Percentiles rank a stretch among this genome's conserved stretches.
phyloP scores from a whole-genome alignment of 495 filamentous ascomycete genomes.

The Trichoderma orchidacearum region DNA sequence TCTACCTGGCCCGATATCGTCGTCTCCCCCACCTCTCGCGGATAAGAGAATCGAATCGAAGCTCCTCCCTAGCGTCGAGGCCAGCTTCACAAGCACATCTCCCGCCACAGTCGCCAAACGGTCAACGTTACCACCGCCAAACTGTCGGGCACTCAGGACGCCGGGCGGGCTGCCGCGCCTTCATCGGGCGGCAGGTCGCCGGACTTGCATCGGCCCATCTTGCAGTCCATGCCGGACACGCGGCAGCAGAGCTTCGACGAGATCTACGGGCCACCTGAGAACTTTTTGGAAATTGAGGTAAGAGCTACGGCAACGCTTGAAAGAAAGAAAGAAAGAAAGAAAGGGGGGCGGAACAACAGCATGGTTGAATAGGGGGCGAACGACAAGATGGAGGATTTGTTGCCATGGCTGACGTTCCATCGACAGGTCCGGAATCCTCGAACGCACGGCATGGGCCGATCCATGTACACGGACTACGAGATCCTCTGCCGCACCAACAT shows the following conservation, averaged over 20 bases:
- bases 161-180: slow-evolving; percentile 1
- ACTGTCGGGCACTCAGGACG: not conserved
- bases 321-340: not conserved
- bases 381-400: not conserved
- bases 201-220: slow-evolving; percentile 38
- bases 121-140: slow-evolving; percentile 1
- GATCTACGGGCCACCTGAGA: slow-evolving; percentile 97
- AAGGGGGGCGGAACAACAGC: not conserved
- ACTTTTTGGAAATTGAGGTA: slow-evolving; percentile 97
- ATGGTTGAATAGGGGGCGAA: not conserved
- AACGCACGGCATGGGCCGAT: slow-evolving; percentile 84
- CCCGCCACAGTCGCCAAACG: too few species aligned
- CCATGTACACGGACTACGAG: slow-evolving; percentile 98
- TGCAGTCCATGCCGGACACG: slow-evolving; percentile 74
- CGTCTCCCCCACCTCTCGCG: not conserved
- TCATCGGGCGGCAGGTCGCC: slow-evolving; percentile 19
- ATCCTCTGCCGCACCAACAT: slow-evolving; percentile 96
- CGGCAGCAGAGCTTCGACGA: slow-evolving; percentile 94
- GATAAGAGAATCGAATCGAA: too few species aligned
- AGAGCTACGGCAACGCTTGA: slow-evolving; percentile 7
- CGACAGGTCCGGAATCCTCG: slow-evolving; percentile 81
- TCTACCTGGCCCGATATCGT: too few species aligned
- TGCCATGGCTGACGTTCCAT: not conserved
- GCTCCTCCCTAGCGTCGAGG: too few species aligned
- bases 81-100: not conserved